Percentiles rank a stretch among this genome's conserved stretches.
Evolutionary conservation across 2,329 filamentous ascomycete genomes (phyloP).

Genomic region (Arthrobotrys iridis): DNA sequence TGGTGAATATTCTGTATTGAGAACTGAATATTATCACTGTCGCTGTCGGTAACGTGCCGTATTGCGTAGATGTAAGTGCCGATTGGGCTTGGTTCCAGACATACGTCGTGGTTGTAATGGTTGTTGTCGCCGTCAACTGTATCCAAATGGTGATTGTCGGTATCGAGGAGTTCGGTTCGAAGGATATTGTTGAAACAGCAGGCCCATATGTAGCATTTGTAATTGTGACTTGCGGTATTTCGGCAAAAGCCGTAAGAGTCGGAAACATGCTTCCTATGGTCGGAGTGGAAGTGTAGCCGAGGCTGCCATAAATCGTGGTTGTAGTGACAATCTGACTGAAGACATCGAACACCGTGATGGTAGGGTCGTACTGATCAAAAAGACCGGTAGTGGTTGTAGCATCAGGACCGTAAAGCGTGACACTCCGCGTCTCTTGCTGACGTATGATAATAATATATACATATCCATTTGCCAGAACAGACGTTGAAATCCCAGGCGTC

Average conservation of each 20-base stretch:
- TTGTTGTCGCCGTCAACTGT: conserved; percentile 11
- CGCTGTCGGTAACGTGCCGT: conserved; percentile 25
- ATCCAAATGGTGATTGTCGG: conserved; percentile 33
- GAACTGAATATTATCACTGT: conserved; percentile 7
- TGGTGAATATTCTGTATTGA: conserved; percentile 18
- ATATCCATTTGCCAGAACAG: neutral
- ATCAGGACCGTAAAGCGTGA: conserved; percentile 15
- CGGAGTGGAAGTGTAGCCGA: conserved; percentile 33
- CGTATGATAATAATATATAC: conserved; percentile 19
- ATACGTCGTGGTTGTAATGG: conserved; percentile 18
- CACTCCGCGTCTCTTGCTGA: neutral
- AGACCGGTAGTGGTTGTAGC: neutral
- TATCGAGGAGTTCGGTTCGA: conserved; percentile 1
- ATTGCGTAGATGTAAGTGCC: conserved; percentile 3
- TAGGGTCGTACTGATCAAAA: conserved; percentile 32
- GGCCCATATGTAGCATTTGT: conserved; percentile 43
- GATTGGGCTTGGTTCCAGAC: conserved; percentile 13
- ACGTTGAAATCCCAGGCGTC: conserved; percentile 7
- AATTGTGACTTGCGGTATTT: conserved; percentile 20
- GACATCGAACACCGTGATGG: conserved; percentile 20
- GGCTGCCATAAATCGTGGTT: conserved; percentile 8
- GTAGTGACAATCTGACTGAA: conserved; percentile 36
- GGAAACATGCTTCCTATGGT: conserved; percentile 31
- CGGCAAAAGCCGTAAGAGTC: conserved; percentile 38
- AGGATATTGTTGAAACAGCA: conserved; percentile 13